Evolutionary conservation across 495 filamentous ascomycete genomes (phyloP), one percentile per base, ranked within the genome.

Genomic region (Clohesyomyces aquaticus): DNA sequence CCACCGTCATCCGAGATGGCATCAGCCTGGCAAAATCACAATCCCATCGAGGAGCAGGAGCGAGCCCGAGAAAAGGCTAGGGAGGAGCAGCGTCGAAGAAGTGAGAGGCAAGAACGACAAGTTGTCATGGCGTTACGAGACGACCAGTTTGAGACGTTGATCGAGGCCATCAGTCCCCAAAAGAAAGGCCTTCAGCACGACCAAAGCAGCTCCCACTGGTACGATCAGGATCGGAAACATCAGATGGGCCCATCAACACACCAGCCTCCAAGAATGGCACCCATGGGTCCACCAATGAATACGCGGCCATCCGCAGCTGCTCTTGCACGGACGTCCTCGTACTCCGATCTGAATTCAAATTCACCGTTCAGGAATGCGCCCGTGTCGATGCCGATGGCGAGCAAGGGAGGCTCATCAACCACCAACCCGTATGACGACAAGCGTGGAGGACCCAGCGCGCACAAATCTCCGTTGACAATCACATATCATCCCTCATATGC

Each of bases 321-420:
- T 8, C 52, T 68, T 2, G 65, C 65, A 1, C 65, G 65, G 26
- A 59, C 43, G 12, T 53, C 65, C 16, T 63, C 59, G 3, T 68
- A 68, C 42, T n/a, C 56, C 25, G 41, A 58, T 27, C 45, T 52
- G 48, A 12, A 54, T 32, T 32, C 23, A 8, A 47, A 63, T 32
- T 18, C 21, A 1, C 26, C 23, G 16, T 41, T 21, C 42, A 49
- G 21, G 28, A n/a, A n/a, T n/a, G n/a, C n/a, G n/a, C n/a, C n/a
- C n/a, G n/a, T n/a, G n/a, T n/a, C n/a, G n/a, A n/a, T n/a, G n/a
- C n/a, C n/a, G n/a, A n/a, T n/a, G n/a, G n/a, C n/a, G n/a, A n/a
- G n/a, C n/a, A n/a, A n/a, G n/a, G n/a, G n/a, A n/a, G n/a, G n/a
- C n/a, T n/a, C n/a, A n/a, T n/a, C n/a, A n/a, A n/a, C n/a, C n/a